Evolutionary conservation across 192 early-diverging fungal genomes (phyloP).

Genomic region (Endogone sp.): DNA sequence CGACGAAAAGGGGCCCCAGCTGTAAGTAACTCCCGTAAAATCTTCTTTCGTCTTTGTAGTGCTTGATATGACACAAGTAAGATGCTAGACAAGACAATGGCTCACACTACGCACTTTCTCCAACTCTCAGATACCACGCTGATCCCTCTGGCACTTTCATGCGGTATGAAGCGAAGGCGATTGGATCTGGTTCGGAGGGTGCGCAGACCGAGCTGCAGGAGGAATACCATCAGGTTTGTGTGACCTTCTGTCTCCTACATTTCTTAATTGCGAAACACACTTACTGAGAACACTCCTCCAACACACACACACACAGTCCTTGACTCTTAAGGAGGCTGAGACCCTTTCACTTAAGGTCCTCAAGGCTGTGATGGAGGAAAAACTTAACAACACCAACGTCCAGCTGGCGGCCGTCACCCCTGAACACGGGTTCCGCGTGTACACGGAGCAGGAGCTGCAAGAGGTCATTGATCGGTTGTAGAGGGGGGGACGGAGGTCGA

Average conservation of each 20-base stretch:
- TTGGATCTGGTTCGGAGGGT: slow-evolving; percentile 98
- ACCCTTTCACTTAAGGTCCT: slow-evolving; percentile 90
- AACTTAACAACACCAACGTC: slow-evolving; percentile 93
- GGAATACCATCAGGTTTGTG: slow-evolving; percentile 86
- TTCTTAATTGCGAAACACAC: slow-evolving; percentile 17
- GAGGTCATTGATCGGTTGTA: slow-evolving; percentile 69
- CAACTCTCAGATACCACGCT: slow-evolving; percentile 76
- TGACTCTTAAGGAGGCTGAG: slow-evolving; percentile 86
- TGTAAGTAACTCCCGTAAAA: slow-evolving; percentile 59
- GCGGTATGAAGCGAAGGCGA: slow-evolving; percentile 95
- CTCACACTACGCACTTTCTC: background rate
- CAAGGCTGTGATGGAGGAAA: slow-evolving; percentile 99
- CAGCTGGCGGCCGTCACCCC: slow-evolving; percentile 88
- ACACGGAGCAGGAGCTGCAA: slow-evolving; percentile 78
- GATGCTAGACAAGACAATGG: too few species aligned
- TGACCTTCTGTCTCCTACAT: slow-evolving; percentile 8
- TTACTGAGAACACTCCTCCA: too few species aligned
- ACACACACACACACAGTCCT: slow-evolving; percentile 60
- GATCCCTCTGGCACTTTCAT: slow-evolving; percentile 98
- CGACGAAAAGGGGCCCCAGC: slow-evolving; percentile 95
- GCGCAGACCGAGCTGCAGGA: slow-evolving; percentile 97
- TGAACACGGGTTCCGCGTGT: slow-evolving; percentile 74
- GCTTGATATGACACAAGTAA: background rate
- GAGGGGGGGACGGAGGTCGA: too few species aligned
- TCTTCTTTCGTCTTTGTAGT: background rate